Percentiles rank a stretch among this genome's conserved stretches.
Conservation (phyloP, 2,329 filamentous ascomycete genomes). For the Chaetomium sp. region DNA sequence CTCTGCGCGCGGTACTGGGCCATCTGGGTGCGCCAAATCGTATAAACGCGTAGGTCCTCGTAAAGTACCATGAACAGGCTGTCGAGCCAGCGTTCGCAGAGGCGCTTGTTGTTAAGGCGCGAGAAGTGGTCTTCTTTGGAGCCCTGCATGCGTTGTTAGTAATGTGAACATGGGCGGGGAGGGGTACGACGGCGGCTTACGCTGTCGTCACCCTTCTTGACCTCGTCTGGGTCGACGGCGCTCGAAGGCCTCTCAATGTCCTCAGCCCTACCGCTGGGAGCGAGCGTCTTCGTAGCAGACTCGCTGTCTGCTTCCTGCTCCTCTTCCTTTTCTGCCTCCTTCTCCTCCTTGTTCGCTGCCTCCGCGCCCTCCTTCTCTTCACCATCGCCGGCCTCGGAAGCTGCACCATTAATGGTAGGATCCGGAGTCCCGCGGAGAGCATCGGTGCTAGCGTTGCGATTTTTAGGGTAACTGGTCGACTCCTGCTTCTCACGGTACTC, state of each 20-base stretch:
- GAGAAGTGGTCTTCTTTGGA: constrained; percentile 74
- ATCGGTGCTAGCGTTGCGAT: constrained; percentile 77
- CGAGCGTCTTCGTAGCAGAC: constrained; percentile 37
- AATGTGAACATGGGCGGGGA: neutral
- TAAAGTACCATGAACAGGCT: constrained; percentile 99
- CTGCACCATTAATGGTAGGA: constrained; percentile 52
- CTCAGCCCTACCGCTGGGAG: constrained; percentile 40
- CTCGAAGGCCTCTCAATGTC: constrained; percentile 76
- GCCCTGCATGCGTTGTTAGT: constrained; percentile 45
- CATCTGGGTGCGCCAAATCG: constrained; percentile 98
- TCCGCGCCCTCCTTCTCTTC: constrained; percentile 35
- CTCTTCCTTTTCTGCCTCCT: constrained; percentile 23
- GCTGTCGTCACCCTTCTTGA: constrained; percentile 72
- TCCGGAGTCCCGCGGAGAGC: constrained; percentile 72
- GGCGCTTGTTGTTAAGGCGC: constrained; percentile 92
- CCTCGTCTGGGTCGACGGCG: constrained; percentile 74
- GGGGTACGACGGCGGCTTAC: constrained; percentile 46
- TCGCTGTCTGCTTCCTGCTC: constrained; percentile 39
- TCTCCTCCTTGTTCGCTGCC: constrained; percentile 35
- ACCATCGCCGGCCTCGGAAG: constrained; percentile 37
- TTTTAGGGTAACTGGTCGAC: constrained; percentile 50
- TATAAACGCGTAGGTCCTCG: constrained; percentile 96
- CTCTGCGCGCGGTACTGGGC: constrained; percentile 91
- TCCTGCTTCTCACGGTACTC: constrained; percentile 91
- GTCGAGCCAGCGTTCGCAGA: constrained; percentile 97